Conservation (phyloP, 2,329 filamentous ascomycete species). For the Alternaria triticimaculans region DNA sequence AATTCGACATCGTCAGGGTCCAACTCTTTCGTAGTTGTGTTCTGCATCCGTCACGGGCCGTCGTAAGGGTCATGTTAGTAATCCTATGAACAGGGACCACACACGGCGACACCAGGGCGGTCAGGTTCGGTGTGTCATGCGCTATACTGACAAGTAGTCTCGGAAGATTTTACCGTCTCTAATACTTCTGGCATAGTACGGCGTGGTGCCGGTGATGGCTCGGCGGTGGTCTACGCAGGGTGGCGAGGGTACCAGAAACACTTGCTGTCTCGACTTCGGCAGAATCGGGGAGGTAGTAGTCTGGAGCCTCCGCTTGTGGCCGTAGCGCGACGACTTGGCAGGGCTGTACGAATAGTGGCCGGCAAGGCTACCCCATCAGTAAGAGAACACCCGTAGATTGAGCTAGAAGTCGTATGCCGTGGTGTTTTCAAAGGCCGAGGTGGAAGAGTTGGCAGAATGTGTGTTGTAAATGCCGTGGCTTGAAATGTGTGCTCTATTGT, state of each 20-base stretch:
- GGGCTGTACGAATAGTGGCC: conserved; percentile 21
- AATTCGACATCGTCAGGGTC: background rate
- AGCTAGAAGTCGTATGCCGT: background rate
- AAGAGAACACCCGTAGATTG: background rate
- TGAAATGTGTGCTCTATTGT: background rate
- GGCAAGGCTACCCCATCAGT: conserved; percentile 17
- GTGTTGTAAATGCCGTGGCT: background rate
- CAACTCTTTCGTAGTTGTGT: background rate
- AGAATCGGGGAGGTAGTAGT: conserved; percentile 31
- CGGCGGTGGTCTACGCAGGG: conserved; percentile 10
- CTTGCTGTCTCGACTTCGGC: conserved; percentile 23
- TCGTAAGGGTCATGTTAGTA: background rate
- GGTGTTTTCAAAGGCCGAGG: background rate
- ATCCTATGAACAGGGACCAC: background rate
- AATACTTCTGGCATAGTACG: background rate
- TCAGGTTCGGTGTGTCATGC: background rate
- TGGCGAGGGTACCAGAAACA: conserved; percentile 23
- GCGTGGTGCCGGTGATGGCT: background rate
- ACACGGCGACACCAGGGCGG: background rate
- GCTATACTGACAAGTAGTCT: background rate
- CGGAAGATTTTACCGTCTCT: background rate
- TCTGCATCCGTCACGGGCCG: too few relatives aligned
- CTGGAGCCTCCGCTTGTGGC: conserved; percentile 35
- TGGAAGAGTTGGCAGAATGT: background rate
- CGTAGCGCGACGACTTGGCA: conserved; percentile 31